phyloP scores from a whole-genome alignment of 139 green algal species.

The Tetratostichococcus sp. region DNA sequence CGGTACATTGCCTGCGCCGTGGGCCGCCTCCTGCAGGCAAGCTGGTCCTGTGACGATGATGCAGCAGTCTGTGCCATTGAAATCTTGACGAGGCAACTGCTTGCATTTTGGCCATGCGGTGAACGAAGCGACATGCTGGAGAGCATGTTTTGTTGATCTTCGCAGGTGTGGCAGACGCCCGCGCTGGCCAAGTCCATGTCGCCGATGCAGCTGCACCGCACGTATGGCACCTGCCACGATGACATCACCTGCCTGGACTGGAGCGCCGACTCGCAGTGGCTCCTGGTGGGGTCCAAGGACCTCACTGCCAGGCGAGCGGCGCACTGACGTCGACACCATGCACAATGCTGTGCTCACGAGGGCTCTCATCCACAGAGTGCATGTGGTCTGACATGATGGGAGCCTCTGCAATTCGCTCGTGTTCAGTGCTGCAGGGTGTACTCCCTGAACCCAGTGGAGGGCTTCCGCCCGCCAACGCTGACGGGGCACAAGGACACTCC shows the following conservation, averaged over 20 bases:
- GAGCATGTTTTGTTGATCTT: not conserved
- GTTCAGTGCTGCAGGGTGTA: constrained; percentile 54
- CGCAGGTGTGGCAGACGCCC: constrained; percentile 86
- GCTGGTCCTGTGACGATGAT: not conserved
- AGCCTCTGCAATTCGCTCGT: too few relatives aligned
- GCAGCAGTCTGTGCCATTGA: not conserved
- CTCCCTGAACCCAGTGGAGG: constrained; percentile 72
- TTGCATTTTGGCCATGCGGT: not conserved
- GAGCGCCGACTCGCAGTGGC: constrained; percentile 65
- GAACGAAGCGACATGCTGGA: too few relatives aligned
- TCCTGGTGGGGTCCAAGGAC: constrained; percentile 81
- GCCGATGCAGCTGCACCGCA: constrained; percentile 88
- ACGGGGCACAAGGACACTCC: constrained; percentile 76
- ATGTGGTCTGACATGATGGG: too few relatives aligned
- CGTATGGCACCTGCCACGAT: constrained; percentile 76
- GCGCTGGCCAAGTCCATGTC: constrained; percentile 72
- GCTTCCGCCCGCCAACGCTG: constrained; percentile 76
- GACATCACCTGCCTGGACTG: constrained; percentile 88
- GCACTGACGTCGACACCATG: too few relatives aligned
- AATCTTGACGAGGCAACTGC: too few relatives aligned
- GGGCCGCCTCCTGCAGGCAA: constrained; percentile 79
- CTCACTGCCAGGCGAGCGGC: constrained; percentile 50
- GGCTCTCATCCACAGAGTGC: not conserved
- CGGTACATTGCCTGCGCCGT: constrained; percentile 78
- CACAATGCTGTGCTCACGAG: too few relatives aligned